Evolutionary conservation across 768 basidiomycete species (phyloP).

Genomic region (Boletus reticuloceps): DNA sequence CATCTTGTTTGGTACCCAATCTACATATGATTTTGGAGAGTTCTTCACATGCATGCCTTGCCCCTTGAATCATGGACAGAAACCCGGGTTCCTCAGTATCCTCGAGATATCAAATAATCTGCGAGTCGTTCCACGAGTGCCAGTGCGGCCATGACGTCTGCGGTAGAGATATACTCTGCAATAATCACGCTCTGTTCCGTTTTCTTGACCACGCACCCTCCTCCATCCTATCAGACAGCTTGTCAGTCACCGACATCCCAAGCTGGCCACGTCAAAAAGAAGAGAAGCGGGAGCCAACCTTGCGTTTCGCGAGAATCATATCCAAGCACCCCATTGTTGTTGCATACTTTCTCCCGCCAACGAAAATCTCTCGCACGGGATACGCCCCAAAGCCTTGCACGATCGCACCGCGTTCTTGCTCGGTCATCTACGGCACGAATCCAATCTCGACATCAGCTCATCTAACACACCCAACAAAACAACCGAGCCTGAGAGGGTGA

Average conservation of each 20-base stretch:
- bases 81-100: constrained; percentile 14
- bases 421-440: constrained; percentile 20
- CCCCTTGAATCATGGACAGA: background rate
- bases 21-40: constrained; percentile 1
- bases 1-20: background rate
- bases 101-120: constrained; percentile 22
- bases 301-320: constrained; percentile 23
- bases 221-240: constrained; percentile 11
- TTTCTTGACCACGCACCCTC: constrained; percentile 27
- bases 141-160: constrained; percentile 8
- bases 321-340: constrained; percentile 30
- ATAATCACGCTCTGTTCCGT: constrained; percentile 25
- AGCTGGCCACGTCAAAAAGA: background rate
- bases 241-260: background rate
- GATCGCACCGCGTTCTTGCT: constrained; percentile 19
- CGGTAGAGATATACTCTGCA: constrained; percentile 18
- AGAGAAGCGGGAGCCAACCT: constrained; percentile 1
- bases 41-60: background rate
- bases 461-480: background rate
- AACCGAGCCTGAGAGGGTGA: too few species aligned
- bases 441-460: background rate
- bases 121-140: constrained; percentile 21
- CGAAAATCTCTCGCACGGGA: constrained; percentile 21
- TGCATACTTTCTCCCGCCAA: constrained; percentile 21
- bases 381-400: constrained; percentile 15